phyloP scores from a whole-genome alignment of 805 yeast species.

The Candida schatavii region DNA sequence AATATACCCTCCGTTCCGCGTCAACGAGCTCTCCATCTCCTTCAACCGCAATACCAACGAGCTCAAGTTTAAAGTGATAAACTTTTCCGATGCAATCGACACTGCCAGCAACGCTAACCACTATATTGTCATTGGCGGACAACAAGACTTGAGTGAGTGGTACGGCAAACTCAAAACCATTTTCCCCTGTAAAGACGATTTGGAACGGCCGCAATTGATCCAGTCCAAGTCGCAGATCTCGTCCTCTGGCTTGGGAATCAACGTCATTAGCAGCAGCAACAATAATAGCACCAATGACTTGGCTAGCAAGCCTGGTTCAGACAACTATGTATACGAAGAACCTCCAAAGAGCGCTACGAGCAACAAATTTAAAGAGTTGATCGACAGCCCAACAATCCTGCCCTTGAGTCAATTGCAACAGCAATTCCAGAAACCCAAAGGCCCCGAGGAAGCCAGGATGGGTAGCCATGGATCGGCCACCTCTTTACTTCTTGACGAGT shows the following conservation, averaged over 20 bases:
- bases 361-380: conserved; percentile 4
- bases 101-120: background rate
- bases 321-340: background rate
- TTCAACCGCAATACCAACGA: conserved; percentile 7
- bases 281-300: conserved; percentile 4
- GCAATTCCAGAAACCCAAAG: conserved; percentile 1
- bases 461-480: conserved; percentile 2
- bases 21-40: conserved; percentile 31
- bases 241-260: conserved; percentile 35
- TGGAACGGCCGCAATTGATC: conserved; percentile 8
- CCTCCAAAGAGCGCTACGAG: conserved; percentile 1
- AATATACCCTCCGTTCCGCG: conserved; percentile 41
- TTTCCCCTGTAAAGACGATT: conserved; percentile 27
- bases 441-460: background rate
- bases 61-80: conserved; percentile 9
- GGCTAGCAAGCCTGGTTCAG: background rate
- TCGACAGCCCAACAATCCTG: conserved; percentile 3
- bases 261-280: conserved; percentile 12
- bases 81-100: conserved; percentile 11
- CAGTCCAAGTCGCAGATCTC: background rate
- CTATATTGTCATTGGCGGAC: conserved; percentile 2
- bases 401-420: conserved; percentile 4
- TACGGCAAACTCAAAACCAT: conserved; percentile 26
- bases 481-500: conserved; percentile 1
- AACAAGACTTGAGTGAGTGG: conserved; percentile 26